phyloP scores from a whole-genome alignment of 1,139 yeast species.

The Yarrowia galli region DNA sequence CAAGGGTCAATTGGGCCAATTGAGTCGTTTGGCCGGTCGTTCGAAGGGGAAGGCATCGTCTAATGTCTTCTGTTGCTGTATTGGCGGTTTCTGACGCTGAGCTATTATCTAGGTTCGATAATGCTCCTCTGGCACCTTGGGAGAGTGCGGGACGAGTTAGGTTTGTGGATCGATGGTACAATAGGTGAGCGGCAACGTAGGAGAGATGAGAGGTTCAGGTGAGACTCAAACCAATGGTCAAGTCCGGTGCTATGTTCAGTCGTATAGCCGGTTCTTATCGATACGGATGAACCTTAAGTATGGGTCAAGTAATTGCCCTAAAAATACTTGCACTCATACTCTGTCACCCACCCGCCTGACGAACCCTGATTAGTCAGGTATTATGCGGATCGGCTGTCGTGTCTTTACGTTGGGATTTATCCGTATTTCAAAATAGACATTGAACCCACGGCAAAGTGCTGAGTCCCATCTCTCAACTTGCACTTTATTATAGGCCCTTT shows the following conservation, averaged over 20 bases:
- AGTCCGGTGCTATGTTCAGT: too few species aligned
- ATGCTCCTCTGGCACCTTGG: slow-evolving; percentile 32
- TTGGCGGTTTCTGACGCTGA: slow-evolving; percentile 4
- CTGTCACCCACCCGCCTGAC: too few species aligned
- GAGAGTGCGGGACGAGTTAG: slow-evolving; percentile 23
- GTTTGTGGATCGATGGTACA: slow-evolving; percentile 19
- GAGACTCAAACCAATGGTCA: too few species aligned
- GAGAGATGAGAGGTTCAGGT: background rate
- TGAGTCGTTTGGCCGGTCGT: slow-evolving; percentile 23
- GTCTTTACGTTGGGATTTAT: background rate
- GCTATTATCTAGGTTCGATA: slow-evolving; percentile 35
- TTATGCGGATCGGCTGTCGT: slow-evolving; percentile 13
- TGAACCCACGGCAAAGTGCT: background rate
- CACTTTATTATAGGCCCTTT: background rate
- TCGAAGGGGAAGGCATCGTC: slow-evolving; percentile 1
- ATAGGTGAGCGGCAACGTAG: background rate
- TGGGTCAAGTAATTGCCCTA: background rate
- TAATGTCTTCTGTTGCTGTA: slow-evolving; percentile 6
- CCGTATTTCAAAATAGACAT: slow-evolving; percentile 26
- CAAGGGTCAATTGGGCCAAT: slow-evolving; percentile 33
- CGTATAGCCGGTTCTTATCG: too few species aligned
- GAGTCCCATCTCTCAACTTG: background rate
- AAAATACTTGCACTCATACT: too few species aligned
- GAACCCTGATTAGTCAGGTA: background rate
- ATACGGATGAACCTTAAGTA: too few species aligned